phyloP scores from a whole-genome alignment of 2,329 filamentous ascomycete species.

The Botrytis elliptica region DNA sequence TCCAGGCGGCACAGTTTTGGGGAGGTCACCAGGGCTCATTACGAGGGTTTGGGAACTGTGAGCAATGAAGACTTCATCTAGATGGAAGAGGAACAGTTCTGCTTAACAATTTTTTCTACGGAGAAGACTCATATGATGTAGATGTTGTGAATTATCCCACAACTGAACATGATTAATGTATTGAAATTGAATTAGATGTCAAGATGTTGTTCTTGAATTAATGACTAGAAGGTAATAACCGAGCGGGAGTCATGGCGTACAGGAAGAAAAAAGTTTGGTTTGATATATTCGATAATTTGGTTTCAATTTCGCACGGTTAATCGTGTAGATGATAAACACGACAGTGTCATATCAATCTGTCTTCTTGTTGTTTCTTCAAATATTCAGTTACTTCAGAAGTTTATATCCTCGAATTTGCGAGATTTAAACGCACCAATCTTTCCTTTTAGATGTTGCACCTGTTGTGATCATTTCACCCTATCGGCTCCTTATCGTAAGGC shows the following conservation, averaged over 20 bases:
- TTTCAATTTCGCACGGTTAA: slow-evolving; percentile 13
- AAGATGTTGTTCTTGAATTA: not conserved
- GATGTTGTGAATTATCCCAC: not conserved
- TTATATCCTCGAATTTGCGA: not conserved
- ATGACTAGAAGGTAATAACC: not conserved
- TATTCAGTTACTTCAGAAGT: not conserved
- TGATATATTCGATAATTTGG: slow-evolving; percentile 7
- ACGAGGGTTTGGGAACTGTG: not conserved
- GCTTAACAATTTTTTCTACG: not conserved
- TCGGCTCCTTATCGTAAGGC: slow-evolving; percentile 15
- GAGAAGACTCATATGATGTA: not conserved
- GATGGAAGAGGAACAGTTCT: not conserved
- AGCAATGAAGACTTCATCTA: not conserved
- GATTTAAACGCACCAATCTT: not conserved
- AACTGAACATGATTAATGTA: not conserved
- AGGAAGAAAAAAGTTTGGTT: not conserved
- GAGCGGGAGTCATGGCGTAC: slow-evolving; percentile 8
- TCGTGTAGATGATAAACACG: not conserved
- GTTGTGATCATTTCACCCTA: not conserved
- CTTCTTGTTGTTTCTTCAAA: not conserved
- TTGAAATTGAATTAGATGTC: not conserved
- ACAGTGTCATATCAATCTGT: not conserved
- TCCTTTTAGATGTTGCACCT: not conserved
- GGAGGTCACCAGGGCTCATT: not conserved
- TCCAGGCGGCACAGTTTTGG: not conserved